These are phyloP conservation scores for Mycena vitilis DNA, from an alignment of 768 basidiomycete genomes.

Conservation along the genomic window DNA sequence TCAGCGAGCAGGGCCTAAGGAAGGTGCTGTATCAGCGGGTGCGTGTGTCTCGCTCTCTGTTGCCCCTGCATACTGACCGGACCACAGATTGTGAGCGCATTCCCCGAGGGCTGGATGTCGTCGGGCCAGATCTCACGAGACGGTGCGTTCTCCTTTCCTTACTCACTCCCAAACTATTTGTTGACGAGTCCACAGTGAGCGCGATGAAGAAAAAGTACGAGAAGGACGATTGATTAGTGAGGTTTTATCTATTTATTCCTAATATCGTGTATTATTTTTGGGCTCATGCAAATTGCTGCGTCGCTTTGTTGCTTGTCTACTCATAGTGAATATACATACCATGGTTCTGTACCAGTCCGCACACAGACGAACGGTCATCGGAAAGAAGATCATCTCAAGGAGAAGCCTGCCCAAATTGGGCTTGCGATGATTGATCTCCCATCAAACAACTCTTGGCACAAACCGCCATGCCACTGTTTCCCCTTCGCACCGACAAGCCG, in stretches of 20 bases:
- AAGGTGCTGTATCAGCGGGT: constrained; percentile 88
- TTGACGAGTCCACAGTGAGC: constrained; percentile 63
- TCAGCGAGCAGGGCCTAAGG: constrained; percentile 84
- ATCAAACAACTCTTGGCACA: too few species aligned
- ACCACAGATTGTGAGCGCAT: constrained; percentile 77
- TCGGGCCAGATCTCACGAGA: constrained; percentile 90
- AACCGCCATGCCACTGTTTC: neutral
- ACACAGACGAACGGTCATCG: too few species aligned
- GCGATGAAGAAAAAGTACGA: constrained; percentile 87
- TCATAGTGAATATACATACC: too few species aligned
- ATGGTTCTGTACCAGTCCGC: too few species aligned
- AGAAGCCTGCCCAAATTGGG: too few species aligned
- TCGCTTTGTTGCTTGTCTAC: too few species aligned
- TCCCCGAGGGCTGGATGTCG: constrained; percentile 87
- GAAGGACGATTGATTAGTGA: constrained; percentile 54
- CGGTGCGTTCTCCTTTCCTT: constrained; percentile 59
- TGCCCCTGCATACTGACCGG: neutral
- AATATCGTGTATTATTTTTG: constrained; percentile 5
- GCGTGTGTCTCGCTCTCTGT: constrained; percentile 25
- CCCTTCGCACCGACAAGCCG: constrained; percentile 13
- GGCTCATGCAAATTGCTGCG: too few species aligned
- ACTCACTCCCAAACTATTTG: neutral
- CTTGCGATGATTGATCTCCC: too few species aligned
- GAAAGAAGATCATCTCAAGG: too few species aligned
- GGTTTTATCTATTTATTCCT: constrained; percentile 11